phyloP scores from a whole-genome alignment of 2,329 filamentous ascomycete genomes.

The Coniochaeta sp. region DNA sequence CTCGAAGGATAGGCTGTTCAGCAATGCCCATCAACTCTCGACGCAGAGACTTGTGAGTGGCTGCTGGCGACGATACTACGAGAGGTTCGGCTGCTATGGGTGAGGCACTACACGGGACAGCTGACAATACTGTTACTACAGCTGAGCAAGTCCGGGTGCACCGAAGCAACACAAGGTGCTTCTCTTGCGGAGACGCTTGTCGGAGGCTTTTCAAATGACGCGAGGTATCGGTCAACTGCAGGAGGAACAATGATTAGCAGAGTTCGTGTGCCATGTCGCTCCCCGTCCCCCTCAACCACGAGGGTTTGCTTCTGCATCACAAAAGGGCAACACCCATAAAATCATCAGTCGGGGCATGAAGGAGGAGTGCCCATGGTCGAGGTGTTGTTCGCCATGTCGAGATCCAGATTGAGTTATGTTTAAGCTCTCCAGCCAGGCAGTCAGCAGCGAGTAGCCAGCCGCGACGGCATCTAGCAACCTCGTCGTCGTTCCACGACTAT shows the following conservation, averaged over 20 bases:
- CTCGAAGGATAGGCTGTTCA: constrained; percentile 2
- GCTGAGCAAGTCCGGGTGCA: constrained; percentile 3
- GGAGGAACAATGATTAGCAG: constrained; percentile 23
- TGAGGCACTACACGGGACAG: constrained; percentile 9
- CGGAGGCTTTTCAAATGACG: constrained; percentile 5
- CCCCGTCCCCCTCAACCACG: constrained; percentile 6
- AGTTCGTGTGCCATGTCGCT: constrained; percentile 19
- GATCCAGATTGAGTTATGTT: too few species aligned
- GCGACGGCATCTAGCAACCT: not conserved
- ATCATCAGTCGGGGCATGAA: too few species aligned
- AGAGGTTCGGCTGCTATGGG: not conserved
- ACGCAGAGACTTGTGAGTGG: not conserved
- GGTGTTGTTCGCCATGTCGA: too few species aligned
- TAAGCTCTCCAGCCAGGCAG: not conserved
- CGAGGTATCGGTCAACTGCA: constrained; percentile 26
- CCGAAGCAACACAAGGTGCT: not conserved
- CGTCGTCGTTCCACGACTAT: not conserved
- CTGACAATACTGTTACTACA: not conserved
- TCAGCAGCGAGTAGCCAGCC: not conserved
- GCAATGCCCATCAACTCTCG: not conserved
- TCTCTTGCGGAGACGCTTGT: not conserved
- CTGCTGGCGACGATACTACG: not conserved
- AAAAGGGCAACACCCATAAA: too few species aligned
- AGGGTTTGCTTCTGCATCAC: not conserved
- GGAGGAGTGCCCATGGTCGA: too few species aligned